phyloP scores from a whole-genome alignment of 2,329 filamentous ascomycete species.

The Aspergillus alliaceus region DNA sequence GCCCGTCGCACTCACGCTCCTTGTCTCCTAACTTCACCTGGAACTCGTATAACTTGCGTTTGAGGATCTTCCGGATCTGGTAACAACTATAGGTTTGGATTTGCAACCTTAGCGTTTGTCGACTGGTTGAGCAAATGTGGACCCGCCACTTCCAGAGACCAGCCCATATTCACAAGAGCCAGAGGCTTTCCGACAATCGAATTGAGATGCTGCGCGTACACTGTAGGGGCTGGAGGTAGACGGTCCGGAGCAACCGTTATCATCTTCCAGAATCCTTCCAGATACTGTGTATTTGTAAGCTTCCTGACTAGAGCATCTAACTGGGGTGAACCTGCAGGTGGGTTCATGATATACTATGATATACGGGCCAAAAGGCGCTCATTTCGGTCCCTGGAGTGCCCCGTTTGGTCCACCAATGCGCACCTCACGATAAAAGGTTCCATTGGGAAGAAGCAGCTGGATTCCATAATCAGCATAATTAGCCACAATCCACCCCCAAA shows the following conservation, averaged over 20 bases:
- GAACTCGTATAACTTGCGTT: not conserved
- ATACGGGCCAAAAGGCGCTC: too few relatives aligned
- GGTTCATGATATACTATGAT: too few relatives aligned
- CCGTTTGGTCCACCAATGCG: conserved; percentile 16
- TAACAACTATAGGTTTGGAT: too few relatives aligned
- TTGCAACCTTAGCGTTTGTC: not conserved
- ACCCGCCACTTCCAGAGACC: conserved; percentile 27
- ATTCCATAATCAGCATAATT: conserved; percentile 30
- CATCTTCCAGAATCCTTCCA: conserved; percentile 20
- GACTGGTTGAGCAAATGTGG: conserved; percentile 11
- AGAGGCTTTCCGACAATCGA: conserved; percentile 34
- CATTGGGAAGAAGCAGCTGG: conserved; percentile 31
- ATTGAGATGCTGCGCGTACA: conserved; percentile 24
- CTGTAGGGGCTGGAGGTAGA: conserved; percentile 15
- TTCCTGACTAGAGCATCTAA: too few relatives aligned
- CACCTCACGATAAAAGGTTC: conserved; percentile 31
- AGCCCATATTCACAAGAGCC: conserved; percentile 32
- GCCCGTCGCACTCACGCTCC: not conserved
- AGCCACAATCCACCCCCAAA: conserved; percentile 30
- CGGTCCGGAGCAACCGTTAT: conserved; percentile 5
- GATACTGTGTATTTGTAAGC: conserved; percentile 4
- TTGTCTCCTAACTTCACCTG: not conserved
- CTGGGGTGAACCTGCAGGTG: too few relatives aligned
- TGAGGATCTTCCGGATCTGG: not conserved
- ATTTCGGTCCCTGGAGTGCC: too few relatives aligned